A percentile compares a stretch with the other conserved stretches of the same genome.
Conservation (phyloP, 106 monocot species). For the Acorus calamus region DNA sequence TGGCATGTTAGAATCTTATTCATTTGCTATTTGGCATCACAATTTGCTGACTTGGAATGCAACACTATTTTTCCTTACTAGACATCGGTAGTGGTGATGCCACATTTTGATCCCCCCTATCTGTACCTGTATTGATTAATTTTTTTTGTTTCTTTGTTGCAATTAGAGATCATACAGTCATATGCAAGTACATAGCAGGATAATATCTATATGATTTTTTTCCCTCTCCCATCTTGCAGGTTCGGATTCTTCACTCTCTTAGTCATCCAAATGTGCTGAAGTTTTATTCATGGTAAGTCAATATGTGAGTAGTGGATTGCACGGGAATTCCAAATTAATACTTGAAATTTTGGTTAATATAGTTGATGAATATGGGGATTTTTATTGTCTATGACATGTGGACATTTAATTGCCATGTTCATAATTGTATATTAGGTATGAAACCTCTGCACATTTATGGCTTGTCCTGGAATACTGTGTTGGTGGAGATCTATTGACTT, state of each 20-base stretch:
- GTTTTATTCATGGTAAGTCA: constrained; percentile 74
- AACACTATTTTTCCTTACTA: no score
- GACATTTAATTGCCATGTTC: neutral
- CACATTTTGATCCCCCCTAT: no score
- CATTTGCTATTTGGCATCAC: no score
- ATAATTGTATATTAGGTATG: constrained; percentile 52
- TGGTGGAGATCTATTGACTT: constrained; percentile 79
- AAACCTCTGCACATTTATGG: constrained; percentile 95
- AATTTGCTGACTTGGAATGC: no score
- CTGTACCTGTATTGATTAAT: neutral
- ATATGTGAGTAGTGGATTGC: neutral
- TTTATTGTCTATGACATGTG: neutral
- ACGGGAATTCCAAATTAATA: no score
- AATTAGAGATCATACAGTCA: neutral
- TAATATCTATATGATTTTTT: neutral
- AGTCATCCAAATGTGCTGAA: constrained; percentile 79
- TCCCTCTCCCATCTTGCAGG: constrained; percentile 28
- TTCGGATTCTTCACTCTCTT: constrained; percentile 67
- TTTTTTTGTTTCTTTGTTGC: neutral
- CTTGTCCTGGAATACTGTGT: constrained; percentile 96
- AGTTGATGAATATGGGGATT: no score
- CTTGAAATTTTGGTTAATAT: no score
- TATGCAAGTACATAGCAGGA: neutral
- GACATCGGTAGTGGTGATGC: no score
- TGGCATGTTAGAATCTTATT: no score